These are phyloP conservation scores for Boletus vinaceobasis DNA, from an alignment of 768 basidiomycete species.

Conservation along the genomic window DNA sequence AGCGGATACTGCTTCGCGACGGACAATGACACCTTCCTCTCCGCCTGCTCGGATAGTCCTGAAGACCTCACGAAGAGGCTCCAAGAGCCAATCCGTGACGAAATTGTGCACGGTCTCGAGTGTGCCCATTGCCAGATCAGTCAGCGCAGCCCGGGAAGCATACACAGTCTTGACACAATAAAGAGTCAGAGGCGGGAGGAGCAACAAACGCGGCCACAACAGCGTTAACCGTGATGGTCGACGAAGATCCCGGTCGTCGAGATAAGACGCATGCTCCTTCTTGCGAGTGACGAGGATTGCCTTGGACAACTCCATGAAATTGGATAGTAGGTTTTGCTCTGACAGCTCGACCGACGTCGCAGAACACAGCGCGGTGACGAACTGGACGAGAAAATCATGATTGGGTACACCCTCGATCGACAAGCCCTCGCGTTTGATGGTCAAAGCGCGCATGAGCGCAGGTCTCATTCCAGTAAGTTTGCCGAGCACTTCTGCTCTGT, in stretches of 20 bases:
- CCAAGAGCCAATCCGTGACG: constrained; percentile 77
- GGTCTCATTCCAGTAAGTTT: constrained; percentile 54
- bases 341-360: constrained; percentile 14
- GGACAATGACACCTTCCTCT: constrained; percentile 71
- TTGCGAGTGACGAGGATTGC: constrained; percentile 27
- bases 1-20: constrained; percentile 75
- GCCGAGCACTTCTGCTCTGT: constrained; percentile 67
- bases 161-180: constrained; percentile 51
- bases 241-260: constrained; percentile 41
- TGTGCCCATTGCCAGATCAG: constrained; percentile 55
- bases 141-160: constrained; percentile 55
- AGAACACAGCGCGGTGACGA: constrained; percentile 18
- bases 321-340: constrained; percentile 8
- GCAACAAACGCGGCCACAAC: constrained; percentile 77
- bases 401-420: constrained; percentile 1
- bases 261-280: constrained; percentile 27
- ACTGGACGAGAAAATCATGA: constrained; percentile 19
- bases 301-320: constrained; percentile 17
- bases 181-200: constrained; percentile 67
- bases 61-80: constrained; percentile 78
- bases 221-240: constrained; percentile 68
- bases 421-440: constrained; percentile 2
- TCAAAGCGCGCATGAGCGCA: constrained; percentile 36
- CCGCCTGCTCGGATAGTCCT: constrained; percentile 82
- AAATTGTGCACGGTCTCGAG: constrained; percentile 70